Evolutionary conservation across 2,329 filamentous ascomycete genomes (phyloP).

Genomic region (Alternaria sp.): DNA sequence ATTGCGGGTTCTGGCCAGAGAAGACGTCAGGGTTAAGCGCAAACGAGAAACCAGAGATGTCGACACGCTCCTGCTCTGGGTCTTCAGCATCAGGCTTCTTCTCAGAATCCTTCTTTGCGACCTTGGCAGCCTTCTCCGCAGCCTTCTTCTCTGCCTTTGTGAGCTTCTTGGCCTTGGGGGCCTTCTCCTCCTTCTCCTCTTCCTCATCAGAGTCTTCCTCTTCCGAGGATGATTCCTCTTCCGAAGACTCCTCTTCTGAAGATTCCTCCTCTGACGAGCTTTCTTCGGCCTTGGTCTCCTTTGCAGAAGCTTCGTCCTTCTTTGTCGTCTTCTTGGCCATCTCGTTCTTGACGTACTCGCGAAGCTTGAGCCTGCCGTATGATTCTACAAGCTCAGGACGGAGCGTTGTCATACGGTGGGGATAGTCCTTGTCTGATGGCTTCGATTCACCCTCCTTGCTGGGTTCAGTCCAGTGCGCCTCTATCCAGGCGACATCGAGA

Average conservation of each 20-base stretch:
- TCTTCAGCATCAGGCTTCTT: conserved; percentile 36
- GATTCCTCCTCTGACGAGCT: conserved; percentile 37
- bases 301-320: conserved; percentile 51
- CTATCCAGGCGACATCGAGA: conserved; percentile 88
- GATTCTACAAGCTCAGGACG: conserved; percentile 89
- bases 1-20: conserved; percentile 90
- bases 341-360: conserved; percentile 85
- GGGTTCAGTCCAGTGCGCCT: conserved; percentile 68
- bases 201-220: conserved; percentile 75
- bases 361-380: conserved; percentile 84
- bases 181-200: conserved; percentile 68
- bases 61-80: conserved; percentile 72
- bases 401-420: conserved; percentile 95
- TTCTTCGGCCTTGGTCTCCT: conserved; percentile 49
- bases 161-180: conserved; percentile 30
- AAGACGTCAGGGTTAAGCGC: conserved; percentile 94
- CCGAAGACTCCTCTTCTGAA: conserved; percentile 33
- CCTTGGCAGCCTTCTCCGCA: conserved; percentile 26
- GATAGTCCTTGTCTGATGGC: conserved; percentile 69
- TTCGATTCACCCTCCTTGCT: conserved; percentile 58
- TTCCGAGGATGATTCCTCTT: conserved; percentile 41
- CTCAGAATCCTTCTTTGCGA: conserved; percentile 27
- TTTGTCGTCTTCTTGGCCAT: conserved; percentile 58
- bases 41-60: conserved; percentile 87
- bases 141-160: conserved; percentile 31